These are phyloP conservation scores for Perkinsus olseni DNA, from an alignment of 169 alveolate species.

Conservation along the genomic window DNA sequence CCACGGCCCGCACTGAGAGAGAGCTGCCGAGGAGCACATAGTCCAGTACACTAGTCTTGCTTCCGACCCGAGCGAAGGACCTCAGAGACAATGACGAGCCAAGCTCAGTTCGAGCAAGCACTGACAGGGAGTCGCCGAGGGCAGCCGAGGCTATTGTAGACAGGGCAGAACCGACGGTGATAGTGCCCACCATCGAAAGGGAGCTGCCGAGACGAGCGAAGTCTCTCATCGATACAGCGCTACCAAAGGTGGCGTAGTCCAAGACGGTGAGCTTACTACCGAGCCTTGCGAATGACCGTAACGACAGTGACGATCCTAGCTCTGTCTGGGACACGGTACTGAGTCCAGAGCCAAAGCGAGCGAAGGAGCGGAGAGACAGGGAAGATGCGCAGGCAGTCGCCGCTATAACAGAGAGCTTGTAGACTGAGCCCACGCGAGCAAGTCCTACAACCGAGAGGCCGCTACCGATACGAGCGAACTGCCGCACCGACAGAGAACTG, in stretches of 20 bases:
- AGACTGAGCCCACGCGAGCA: not conserved
- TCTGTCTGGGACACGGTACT: not conserved
- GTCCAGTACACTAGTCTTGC: not conserved
- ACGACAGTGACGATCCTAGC: not conserved
- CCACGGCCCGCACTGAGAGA: not conserved
- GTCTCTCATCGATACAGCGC: not conserved
- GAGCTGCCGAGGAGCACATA: slow-evolving; percentile 3
- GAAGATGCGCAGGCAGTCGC: not conserved
- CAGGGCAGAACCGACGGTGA: not conserved
- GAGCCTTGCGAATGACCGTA: not conserved
- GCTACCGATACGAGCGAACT: slow-evolving; percentile 8
- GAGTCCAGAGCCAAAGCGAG: not conserved
- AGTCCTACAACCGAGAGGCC: not conserved
- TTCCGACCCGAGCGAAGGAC: not conserved
- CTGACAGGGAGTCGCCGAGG: not conserved
- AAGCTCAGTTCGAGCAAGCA: not conserved
- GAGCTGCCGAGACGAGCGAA: not conserved
- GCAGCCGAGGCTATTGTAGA: not conserved
- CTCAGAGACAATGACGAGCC: not conserved
- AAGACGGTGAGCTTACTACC: not conserved
- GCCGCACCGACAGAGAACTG: not conserved
- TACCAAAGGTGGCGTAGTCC: not conserved
- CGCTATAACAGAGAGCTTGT: not conserved
- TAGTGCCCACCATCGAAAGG: not conserved
- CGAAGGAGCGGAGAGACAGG: not conserved